Evolutionary conservation across 331 rosid genomes (phyloP).

Genomic region (Rhamnella rubrinervis): DNA sequence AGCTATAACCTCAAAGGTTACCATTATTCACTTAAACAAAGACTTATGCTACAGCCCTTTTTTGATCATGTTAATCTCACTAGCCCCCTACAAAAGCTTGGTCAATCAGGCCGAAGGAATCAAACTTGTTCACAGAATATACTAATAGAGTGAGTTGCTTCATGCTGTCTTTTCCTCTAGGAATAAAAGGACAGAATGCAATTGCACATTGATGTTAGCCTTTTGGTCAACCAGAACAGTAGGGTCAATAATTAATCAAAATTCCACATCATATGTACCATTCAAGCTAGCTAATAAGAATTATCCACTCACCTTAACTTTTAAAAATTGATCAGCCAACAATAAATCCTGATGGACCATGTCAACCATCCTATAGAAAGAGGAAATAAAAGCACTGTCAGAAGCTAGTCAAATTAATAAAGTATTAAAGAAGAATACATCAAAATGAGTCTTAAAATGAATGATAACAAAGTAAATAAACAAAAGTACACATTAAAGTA

Average conservation of each 20-base stretch:
- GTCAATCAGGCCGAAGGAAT: no score
- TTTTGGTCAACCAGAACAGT: not conserved
- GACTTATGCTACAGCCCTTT: no score
- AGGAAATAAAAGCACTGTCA: conserved; percentile 20
- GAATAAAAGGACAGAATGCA: no score
- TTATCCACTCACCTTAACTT: conserved; percentile 62
- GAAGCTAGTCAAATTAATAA: conserved; percentile 17
- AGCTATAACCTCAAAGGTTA: no score
- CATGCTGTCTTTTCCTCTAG: no score
- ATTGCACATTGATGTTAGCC: not conserved
- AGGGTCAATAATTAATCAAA: not conserved
- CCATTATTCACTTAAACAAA: no score
- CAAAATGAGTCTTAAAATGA: no score
- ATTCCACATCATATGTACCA: conserved; percentile 5
- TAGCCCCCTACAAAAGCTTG: no score
- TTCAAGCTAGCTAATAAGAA: conserved; percentile 8
- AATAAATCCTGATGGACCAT: conserved; percentile 80
- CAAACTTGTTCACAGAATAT: no score
- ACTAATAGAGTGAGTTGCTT: no score
- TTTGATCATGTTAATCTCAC: no score
- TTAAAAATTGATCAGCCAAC: conserved; percentile 85
- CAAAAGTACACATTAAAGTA: not conserved
- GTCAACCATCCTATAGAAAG: conserved; percentile 73
- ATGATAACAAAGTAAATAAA: no score
- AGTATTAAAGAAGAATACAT: not conserved